Conservation (phyloP, 73 alveolate genomes). For the Uronychia setigera region DNA sequence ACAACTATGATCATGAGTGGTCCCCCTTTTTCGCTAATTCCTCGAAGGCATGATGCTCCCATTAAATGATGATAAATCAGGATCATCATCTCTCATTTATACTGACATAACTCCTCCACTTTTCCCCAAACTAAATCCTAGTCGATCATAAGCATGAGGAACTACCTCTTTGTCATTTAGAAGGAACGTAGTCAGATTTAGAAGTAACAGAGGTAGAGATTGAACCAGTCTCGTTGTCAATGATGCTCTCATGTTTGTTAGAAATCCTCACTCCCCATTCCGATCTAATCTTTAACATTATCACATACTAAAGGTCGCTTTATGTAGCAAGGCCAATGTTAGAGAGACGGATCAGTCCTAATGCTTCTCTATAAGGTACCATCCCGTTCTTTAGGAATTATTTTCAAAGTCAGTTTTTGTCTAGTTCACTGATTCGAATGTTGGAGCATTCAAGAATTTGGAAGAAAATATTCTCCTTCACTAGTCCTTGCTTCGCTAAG, state of each 20-base stretch:
- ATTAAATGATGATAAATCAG: too few relatives aligned
- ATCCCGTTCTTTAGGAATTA: not conserved
- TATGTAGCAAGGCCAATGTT: not conserved
- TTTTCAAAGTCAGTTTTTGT: not conserved
- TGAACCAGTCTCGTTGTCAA: not conserved
- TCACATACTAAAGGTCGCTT: not conserved
- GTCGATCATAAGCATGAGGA: too few relatives aligned
- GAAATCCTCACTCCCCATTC: not conserved
- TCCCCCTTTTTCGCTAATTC: too few relatives aligned
- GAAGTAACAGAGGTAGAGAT: not conserved
- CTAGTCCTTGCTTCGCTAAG: not conserved
- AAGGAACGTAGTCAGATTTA: not conserved
- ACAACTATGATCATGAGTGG: too few relatives aligned
- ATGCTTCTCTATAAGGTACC: not conserved
- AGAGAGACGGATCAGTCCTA: not conserved
- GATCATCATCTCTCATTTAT: too few relatives aligned
- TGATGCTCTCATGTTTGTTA: not conserved
- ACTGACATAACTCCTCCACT: too few relatives aligned
- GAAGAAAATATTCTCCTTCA: not conserved
- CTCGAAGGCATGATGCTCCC: too few relatives aligned
- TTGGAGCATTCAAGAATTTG: not conserved
- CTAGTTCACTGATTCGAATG: not conserved
- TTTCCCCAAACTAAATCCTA: too few relatives aligned
- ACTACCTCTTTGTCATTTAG: not conserved
- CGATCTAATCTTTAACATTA: not conserved